phyloP scores from a whole-genome alignment of 202 grass and related monocot species.

The Setaria viridis region DNA sequence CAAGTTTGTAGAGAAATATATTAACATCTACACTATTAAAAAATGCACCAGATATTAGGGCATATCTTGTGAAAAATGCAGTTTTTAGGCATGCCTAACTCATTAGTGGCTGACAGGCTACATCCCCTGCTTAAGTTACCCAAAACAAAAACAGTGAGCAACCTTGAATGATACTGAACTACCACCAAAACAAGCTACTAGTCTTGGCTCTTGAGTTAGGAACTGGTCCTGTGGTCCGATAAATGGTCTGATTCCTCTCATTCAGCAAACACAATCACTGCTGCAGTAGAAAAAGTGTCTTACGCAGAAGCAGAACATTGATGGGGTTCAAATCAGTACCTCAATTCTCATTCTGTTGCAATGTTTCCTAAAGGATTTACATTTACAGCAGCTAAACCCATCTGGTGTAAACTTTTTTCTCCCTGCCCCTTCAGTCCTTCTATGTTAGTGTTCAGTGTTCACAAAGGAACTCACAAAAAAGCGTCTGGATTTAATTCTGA shows the following conservation, averaged over 20 bases:
- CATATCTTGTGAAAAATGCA: neutral
- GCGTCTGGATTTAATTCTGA: neutral
- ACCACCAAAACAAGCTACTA: slow-evolving; percentile 17
- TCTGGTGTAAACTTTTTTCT: neutral
- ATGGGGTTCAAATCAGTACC: neutral
- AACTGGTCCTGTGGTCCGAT: neutral
- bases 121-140: neutral
- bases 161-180: neutral
- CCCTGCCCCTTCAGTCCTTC: neutral
- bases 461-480: neutral
- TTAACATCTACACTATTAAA: too few relatives aligned
- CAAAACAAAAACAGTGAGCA: neutral
- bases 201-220: neutral
- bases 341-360: neutral
- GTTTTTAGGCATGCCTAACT: neutral
- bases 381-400: neutral
- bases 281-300: neutral
- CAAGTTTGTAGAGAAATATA: too few relatives aligned
- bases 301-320: neutral
- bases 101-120: neutral
- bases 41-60: neutral
- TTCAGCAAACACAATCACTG: neutral
- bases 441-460: too few relatives aligned
- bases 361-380: neutral
- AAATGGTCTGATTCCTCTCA: neutral